Evolutionary conservation across 2,329 filamentous ascomycete genomes (phyloP), one percentile per base, ranked within the genome.

Genomic region (Aspergillus texensis): DNA sequence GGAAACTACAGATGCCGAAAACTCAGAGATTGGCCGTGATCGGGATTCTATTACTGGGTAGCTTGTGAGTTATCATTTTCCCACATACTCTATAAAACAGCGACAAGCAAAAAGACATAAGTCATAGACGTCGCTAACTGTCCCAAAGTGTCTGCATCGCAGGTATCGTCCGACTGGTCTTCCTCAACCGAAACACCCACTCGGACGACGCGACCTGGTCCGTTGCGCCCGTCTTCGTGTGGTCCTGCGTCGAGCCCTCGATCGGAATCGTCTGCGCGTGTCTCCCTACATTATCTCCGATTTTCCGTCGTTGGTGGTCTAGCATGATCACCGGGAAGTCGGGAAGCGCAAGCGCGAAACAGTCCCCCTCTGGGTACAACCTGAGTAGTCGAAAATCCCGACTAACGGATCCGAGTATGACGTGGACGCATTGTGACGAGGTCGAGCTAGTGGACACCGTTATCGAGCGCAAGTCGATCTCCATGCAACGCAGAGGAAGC

Each of bases 221-320:
- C 11, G 50, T 59, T 12, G 57, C 45, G 14, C 45, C 45, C 8
- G 45, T 59, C 12, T 59, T 59, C 32, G 36, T 59, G 30, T 59
- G 57, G 57, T 59, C 57, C 1, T 52, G 57, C 30, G 57, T 59
- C 19, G 57, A 59, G n/a, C 57, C 57, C 14, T 59, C 36, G 5
- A 48, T 59, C 6, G 57, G 57, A 0, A 59, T 59, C 11, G 48
- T 59, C 45, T 59, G 57, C 16, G 57, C 57, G 1, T 59, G 57
- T 32, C 43, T 59, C n/a, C 57, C 57, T 16, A 59, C 45, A 1
- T 24, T 59, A 14, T 24, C 30, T 2, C 57, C 46, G 3, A 24
- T 59, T 12, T 52, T 59, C 57, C 57, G 57, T 4, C 57, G 57
- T 10, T 58, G 57, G 43, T 58, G 57, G 57, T 39, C 57, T 1